These are phyloP conservation scores for Cucurbita maxima DNA, from an alignment of 306 rosid species.

Conservation along the genomic window DNA sequence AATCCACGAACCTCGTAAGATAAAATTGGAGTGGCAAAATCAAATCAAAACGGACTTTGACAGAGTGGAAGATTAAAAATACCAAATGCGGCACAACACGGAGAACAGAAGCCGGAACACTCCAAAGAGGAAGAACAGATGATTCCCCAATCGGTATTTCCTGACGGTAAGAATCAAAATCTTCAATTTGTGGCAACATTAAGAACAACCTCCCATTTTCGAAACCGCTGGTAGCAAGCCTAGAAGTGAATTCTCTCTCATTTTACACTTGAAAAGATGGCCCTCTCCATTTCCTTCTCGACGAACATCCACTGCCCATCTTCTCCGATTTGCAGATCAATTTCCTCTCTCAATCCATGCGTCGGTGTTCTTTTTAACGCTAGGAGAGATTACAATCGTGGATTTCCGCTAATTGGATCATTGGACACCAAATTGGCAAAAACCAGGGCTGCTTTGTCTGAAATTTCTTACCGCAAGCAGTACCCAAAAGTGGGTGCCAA, in stretches of 20 bases:
- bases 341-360: slow-evolving; percentile 8
- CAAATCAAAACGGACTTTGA: too few species aligned
- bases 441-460: slow-evolving; percentile 38
- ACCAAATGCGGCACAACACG: neutral
- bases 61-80: too few species aligned
- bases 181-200: neutral
- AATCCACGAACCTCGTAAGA: too few species aligned
- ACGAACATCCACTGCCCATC: slow-evolving; percentile 21
- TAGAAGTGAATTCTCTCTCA: neutral
- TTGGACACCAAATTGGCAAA: slow-evolving; percentile 17
- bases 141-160: neutral
- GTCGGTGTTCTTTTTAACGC: slow-evolving; percentile 7
- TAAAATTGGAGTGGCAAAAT: too few species aligned
- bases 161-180: neutral
- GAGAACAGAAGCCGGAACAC: neutral
- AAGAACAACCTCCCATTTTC: neutral
- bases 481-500: slow-evolving; percentile 46
- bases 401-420: slow-evolving; percentile 13
- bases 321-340: slow-evolving; percentile 17
- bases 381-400: slow-evolving; percentile 12
- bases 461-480: slow-evolving; percentile 16
- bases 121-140: neutral
- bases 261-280: neutral
- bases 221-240: neutral
- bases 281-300: slow-evolving; percentile 18